Percentiles rank a stretch among this genome's conserved stretches.
phyloP scores from a whole-genome alignment of 2,329 filamentous ascomycete genomes.

The Alternaria rosae region DNA sequence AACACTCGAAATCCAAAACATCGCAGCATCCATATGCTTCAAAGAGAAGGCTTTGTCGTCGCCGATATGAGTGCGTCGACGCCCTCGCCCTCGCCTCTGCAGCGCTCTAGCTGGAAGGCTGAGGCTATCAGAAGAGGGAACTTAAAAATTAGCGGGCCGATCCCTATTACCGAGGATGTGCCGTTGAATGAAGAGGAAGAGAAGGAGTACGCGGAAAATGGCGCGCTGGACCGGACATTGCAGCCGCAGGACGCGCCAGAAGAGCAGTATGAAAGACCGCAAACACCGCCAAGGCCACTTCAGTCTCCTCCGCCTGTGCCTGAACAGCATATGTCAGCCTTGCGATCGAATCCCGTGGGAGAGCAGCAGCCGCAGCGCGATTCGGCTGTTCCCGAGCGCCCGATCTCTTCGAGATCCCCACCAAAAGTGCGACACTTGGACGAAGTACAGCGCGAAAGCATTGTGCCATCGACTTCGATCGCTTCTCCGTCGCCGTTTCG shows the following conservation, averaged over 20 bases:
- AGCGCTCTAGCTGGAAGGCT: slow-evolving; percentile 50
- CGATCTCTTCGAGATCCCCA: slow-evolving; percentile 23
- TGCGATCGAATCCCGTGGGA: slow-evolving; percentile 21
- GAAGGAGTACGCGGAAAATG: slow-evolving; percentile 38
- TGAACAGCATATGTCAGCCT: slow-evolving; percentile 14
- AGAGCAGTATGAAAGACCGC: slow-evolving; percentile 19
- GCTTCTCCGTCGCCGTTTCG: slow-evolving; percentile 40
- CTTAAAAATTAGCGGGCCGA: slow-evolving; percentile 49
- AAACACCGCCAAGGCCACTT: slow-evolving; percentile 21
- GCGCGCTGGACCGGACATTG: slow-evolving; percentile 19
- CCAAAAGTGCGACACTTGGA: slow-evolving; percentile 33
- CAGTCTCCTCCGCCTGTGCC: slow-evolving; percentile 22
- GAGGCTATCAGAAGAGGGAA: slow-evolving; percentile 50
- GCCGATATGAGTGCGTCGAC: slow-evolving; percentile 41
- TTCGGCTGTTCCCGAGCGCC: slow-evolving; percentile 12
- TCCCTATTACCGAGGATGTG: slow-evolving; percentile 48
- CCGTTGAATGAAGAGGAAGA: slow-evolving; percentile 47
- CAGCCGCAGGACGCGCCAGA: slow-evolving; percentile 23
- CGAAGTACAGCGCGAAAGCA: slow-evolving; percentile 35
- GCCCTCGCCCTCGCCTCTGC: slow-evolving; percentile 29
- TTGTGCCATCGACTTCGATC: slow-evolving; percentile 30
- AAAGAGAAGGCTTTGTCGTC: slow-evolving; percentile 39
- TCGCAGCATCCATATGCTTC: slow-evolving; percentile 41
- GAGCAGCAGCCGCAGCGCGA: slow-evolving; percentile 10
- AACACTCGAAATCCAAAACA: slow-evolving; percentile 18